phyloP scores from a whole-genome alignment of 768 basidiomycete species.

The Cystofilobasidium macerans region DNA sequence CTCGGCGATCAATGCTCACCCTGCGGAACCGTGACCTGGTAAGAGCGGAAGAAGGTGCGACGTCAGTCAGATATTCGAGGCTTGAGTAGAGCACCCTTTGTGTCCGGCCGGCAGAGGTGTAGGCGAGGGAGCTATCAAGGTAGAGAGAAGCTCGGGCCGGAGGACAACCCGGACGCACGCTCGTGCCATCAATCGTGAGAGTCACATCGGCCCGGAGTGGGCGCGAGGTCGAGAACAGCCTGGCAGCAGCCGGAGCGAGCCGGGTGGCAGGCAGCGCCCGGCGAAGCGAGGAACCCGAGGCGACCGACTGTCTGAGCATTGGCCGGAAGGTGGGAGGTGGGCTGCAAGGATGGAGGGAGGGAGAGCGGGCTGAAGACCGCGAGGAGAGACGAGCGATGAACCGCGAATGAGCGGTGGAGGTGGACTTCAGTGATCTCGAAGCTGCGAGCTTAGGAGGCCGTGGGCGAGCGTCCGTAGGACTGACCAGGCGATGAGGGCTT shows the following conservation, averaged over 20 bases:
- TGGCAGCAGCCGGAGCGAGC: neutral
- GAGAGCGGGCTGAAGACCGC: neutral
- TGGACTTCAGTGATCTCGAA: too few relatives aligned
- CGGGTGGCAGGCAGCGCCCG: neutral
- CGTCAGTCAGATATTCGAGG: too few relatives aligned
- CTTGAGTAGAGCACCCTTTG: too few relatives aligned
- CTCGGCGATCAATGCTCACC: constrained; percentile 46
- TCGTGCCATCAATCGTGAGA: constrained; percentile 89
- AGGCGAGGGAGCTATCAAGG: too few relatives aligned
- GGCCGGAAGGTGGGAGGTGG: neutral
- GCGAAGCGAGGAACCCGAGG: neutral
- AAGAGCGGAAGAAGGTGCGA: neutral
- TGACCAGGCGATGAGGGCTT: too few relatives aligned
- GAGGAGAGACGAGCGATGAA: too few relatives aligned
- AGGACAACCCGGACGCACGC: constrained; percentile 4
- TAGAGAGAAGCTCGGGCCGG: neutral
- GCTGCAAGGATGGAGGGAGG: neutral
- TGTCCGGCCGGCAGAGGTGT: too few relatives aligned
- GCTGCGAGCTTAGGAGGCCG: too few relatives aligned
- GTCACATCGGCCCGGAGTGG: constrained; percentile 50
- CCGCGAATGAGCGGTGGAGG: too few relatives aligned
- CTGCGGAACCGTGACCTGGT: constrained; percentile 82
- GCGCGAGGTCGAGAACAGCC: constrained; percentile 31
- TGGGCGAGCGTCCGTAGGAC: too few relatives aligned
- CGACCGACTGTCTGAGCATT: constrained; percentile 13